phyloP scores from a whole-genome alignment of 306 rosid genomes.

The Arachis hypogaea region DNA sequence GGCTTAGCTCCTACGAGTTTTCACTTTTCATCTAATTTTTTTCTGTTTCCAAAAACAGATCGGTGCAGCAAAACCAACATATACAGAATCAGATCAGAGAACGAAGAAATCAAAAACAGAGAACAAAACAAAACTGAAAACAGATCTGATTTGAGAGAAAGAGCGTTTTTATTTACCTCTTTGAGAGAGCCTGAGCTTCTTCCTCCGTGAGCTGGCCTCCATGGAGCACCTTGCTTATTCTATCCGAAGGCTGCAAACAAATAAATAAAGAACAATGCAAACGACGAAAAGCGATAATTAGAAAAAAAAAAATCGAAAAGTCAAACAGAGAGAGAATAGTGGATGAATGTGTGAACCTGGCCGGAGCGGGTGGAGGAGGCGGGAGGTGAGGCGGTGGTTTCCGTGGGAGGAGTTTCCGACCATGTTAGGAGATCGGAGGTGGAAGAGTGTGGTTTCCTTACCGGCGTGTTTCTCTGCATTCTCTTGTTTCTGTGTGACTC shows the following conservation, averaged over 20 bases:
- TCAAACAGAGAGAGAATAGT: background rate
- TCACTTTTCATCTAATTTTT: background rate
- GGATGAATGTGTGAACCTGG: conserved; percentile 35
- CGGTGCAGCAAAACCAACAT: conserved; percentile 2
- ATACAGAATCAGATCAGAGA: conserved; percentile 27
- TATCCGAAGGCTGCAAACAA: conserved; percentile 80
- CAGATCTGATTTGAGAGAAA: conserved; percentile 40
- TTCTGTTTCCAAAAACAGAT: conserved; percentile 29
- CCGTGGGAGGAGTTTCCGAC: conserved; percentile 64
- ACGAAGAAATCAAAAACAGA: background rate
- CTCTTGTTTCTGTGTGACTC: background rate
- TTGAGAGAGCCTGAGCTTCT: conserved; percentile 72
- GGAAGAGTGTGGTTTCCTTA: conserved; percentile 60
- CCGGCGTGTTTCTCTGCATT: conserved; percentile 64
- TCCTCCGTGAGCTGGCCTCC: conserved; percentile 86
- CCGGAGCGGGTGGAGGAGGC: conserved; percentile 45
- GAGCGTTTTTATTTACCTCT: conserved; percentile 31
- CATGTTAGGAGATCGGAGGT: conserved; percentile 93
- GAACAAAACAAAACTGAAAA: background rate
- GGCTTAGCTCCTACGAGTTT: too few species aligned
- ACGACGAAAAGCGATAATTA: background rate
- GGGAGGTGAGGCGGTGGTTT: conserved; percentile 48
- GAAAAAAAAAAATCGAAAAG: background rate
- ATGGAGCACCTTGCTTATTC: conserved; percentile 83
- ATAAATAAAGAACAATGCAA: background rate